phyloP scores from a whole-genome alignment of 805 yeast species.

The Kuraishia hungarica region DNA sequence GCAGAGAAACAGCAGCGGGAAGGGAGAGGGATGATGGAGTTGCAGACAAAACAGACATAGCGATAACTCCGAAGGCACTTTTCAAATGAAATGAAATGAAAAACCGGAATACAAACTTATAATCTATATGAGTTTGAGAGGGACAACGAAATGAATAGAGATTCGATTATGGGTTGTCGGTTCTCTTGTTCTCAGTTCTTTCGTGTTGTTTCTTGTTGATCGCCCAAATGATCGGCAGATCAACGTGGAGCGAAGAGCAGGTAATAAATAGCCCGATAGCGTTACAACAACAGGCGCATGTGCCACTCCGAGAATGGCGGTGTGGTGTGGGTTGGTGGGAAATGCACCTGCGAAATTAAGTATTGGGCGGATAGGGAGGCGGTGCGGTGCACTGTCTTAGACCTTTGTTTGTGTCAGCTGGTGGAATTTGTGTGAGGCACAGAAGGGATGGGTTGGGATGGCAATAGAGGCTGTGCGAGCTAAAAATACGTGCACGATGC shows the following conservation, averaged over 20 bases:
- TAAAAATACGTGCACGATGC: not conserved
- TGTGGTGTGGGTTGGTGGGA: not conserved
- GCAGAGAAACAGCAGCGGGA: slow-evolving; percentile 33
- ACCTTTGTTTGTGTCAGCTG: not conserved
- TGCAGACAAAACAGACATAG: not conserved
- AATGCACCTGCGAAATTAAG: not conserved
- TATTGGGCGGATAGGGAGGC: not conserved
- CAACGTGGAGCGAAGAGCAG: not conserved
- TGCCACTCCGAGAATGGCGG: not conserved
- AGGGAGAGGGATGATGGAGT: not conserved
- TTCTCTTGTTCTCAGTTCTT: too few species aligned
- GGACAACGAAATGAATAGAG: too few species aligned
- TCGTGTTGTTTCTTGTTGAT: too few species aligned
- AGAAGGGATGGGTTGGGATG: not conserved
- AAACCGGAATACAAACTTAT: too few species aligned
- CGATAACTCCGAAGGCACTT: not conserved
- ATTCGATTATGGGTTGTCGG: too few species aligned
- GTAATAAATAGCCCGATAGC: not conserved
- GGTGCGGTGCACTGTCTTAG: not conserved
- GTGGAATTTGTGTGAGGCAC: not conserved
- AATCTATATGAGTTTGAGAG: too few species aligned
- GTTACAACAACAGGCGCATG: not conserved
- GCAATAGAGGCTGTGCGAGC: not conserved
- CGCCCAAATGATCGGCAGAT: not conserved
- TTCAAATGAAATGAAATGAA: too few species aligned